A percentile compares a stretch with the other conserved stretches of the same genome.
Evolutionary conservation across 2,329 filamentous ascomycete genomes (phyloP).

Genomic region (Didymella glomerata): DNA sequence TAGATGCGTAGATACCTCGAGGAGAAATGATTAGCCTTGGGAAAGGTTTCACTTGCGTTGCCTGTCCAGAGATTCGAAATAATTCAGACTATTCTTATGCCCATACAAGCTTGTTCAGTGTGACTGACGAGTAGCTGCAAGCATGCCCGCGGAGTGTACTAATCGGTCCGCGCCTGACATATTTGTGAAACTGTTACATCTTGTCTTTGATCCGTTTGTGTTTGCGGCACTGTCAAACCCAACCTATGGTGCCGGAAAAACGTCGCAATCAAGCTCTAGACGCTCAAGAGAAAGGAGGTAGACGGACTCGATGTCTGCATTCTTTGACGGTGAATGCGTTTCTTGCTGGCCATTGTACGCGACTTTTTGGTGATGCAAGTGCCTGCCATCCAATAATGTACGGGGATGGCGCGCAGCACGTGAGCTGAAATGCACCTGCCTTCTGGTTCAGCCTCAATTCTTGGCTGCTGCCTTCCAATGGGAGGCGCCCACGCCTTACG

Average conservation of each 20-base stretch:
- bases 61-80: too few species aligned
- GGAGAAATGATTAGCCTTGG: too few species aligned
- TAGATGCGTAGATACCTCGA: too few species aligned
- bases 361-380: too few species aligned
- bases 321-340: neutral
- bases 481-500: neutral
- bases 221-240: conserved; percentile 4
- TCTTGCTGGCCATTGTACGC: neutral
- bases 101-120: too few species aligned
- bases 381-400: conserved; percentile 7
- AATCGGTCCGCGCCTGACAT: neutral
- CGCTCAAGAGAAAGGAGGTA: neutral
- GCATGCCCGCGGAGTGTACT: neutral
- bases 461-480: conserved; percentile 16
- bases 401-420: neutral
- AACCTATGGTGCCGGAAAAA: neutral
- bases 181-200: neutral
- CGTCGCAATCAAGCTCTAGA: neutral
- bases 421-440: conserved; percentile 13
- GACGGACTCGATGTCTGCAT: neutral
- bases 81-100: too few species aligned
- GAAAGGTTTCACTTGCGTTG: too few species aligned
- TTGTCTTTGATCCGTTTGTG: neutral
- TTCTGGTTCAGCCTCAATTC: conserved; percentile 9
- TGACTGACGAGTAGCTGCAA: too few species aligned